phyloP scores from a whole-genome alignment of 306 rosid species.

The Gastrolobium villosum region DNA sequence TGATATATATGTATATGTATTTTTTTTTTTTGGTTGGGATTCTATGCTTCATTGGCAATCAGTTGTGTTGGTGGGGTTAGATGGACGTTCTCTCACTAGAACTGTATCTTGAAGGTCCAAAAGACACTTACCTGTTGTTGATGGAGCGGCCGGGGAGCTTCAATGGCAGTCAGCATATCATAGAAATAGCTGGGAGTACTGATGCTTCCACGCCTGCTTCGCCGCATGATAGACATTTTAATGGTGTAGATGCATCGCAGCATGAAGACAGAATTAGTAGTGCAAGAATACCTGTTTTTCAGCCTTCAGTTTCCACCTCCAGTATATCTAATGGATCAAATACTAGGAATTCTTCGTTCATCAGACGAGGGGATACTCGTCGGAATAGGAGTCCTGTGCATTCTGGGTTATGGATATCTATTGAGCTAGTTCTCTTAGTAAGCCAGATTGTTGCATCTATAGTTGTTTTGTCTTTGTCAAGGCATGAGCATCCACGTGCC shows the following conservation, averaged over 20 bases:
- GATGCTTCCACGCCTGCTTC: constrained; percentile 67
- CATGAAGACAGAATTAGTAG: constrained; percentile 67
- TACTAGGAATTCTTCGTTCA: constrained; percentile 68
- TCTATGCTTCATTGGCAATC: constrained; percentile 55
- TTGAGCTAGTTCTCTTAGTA: constrained; percentile 81
- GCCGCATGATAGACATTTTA: constrained; percentile 64
- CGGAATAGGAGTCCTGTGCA: constrained; percentile 90
- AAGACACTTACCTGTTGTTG: constrained; percentile 53
- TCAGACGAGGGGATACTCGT: constrained; percentile 79
- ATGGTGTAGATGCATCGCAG: constrained; percentile 52
- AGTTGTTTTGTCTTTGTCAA: constrained; percentile 81
- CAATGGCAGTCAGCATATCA: constrained; percentile 59
- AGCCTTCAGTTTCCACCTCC: constrained; percentile 58
- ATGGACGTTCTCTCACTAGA: constrained; percentile 68
- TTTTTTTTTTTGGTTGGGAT: constrained; percentile 28
- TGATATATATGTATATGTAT: neutral
- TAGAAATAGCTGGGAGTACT: constrained; percentile 66
- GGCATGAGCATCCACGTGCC: constrained; percentile 78
- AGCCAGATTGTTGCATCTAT: constrained; percentile 92
- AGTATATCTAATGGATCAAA: constrained; percentile 66
- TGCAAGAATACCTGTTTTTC: constrained; percentile 49
- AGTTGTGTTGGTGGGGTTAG: constrained; percentile 60
- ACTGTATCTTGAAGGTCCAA: constrained; percentile 60
- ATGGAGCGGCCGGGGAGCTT: constrained; percentile 72
- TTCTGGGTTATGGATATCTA: constrained; percentile 92